Evolutionary conservation across 163 green algal genomes (phyloP), one percentile per base, ranked within the genome.

Genomic region (Chlamydomonas reinhardtii): DNA sequence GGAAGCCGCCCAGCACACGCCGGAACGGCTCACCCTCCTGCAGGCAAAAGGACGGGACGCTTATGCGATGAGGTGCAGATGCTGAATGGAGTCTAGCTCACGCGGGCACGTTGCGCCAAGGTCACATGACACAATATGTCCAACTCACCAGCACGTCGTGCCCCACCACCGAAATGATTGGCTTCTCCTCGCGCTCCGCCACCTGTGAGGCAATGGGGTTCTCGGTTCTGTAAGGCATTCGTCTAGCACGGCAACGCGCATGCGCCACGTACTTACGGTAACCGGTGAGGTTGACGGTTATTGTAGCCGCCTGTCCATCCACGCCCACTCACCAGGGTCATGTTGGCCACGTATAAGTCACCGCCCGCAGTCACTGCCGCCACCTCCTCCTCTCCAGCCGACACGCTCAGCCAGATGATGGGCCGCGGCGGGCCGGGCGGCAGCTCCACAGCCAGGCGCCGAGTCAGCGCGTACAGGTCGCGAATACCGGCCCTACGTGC

Each of bases 11-110:
- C n/a, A 66, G 37, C 59, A 91, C 54, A 34, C 83, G 69, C 22
- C 56, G 25, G 48, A 89, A 90, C 32, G 83, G 89, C 52, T 84
- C 77, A 32, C 64, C 73, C 32, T 92, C 85, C 85, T 89, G 82
- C 48, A 31, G 14, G 20, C 4, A 12, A 17, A 59, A 59, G 31
- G 6, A 74, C 56, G 25, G 22, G 43, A 6, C 6, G 43, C n/a
- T n/a, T n/a, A n/a, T n/a, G n/a, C n/a, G n/a, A n/a, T n/a, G n/a
- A n/a, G n/a, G n/a, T n/a, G n/a, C 39, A 48, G 8, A 5, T 8
- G 39, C 39, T 48, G 39, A 8, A 5, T 48, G 39, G 39, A 48
- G 39, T 48, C 39, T 48, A 8, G 39, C 8, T 48, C 8, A 48
- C 8, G 5, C 5, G 39, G 39, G 8, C 39, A 5, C 39, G 39